Evolutionary conservation across 352 stramenopile genomes (phyloP).

Genomic region (Hyaloperonospora arabidopsidis): DNA sequence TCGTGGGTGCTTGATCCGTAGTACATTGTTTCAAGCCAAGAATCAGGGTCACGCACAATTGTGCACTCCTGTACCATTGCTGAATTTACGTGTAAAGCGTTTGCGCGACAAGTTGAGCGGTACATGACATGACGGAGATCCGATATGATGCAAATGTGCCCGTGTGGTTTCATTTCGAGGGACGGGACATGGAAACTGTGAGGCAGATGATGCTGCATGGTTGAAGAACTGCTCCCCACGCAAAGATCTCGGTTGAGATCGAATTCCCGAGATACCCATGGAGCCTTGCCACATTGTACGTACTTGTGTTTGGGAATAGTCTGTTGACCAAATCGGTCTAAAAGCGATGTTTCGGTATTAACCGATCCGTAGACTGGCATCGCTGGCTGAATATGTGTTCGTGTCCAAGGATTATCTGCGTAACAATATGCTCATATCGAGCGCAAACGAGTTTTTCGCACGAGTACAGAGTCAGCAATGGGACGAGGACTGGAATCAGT

Average conservation of each 20-base stretch:
- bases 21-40: slow-evolving; percentile 63
- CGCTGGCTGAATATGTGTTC: slow-evolving; percentile 44
- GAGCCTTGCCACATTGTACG: slow-evolving; percentile 44
- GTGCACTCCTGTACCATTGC: slow-evolving; percentile 54
- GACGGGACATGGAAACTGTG: slow-evolving; percentile 56
- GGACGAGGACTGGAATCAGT: slow-evolving; percentile 21
- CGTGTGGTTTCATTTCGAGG: slow-evolving; percentile 66
- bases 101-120: slow-evolving; percentile 25
- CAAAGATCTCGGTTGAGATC: slow-evolving; percentile 53
- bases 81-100: slow-evolving; percentile 42
- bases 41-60: slow-evolving; percentile 61
- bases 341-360: background rate
- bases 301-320: background rate
- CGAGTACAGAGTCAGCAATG: slow-evolving; percentile 16
- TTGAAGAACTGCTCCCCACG: slow-evolving; percentile 11
- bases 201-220: slow-evolving; percentile 50
- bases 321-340: background rate
- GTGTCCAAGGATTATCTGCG: slow-evolving; percentile 70
- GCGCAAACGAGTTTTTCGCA: slow-evolving; percentile 41
- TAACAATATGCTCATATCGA: slow-evolving; percentile 38
- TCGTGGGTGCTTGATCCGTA: slow-evolving; percentile 11
- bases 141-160: slow-evolving; percentile 4
- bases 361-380: slow-evolving; percentile 31
- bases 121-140: slow-evolving; percentile 19
- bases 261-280: slow-evolving; percentile 65